Conservation (phyloP, 75 land plant species). For the Selaginella tamariscina region DNA sequence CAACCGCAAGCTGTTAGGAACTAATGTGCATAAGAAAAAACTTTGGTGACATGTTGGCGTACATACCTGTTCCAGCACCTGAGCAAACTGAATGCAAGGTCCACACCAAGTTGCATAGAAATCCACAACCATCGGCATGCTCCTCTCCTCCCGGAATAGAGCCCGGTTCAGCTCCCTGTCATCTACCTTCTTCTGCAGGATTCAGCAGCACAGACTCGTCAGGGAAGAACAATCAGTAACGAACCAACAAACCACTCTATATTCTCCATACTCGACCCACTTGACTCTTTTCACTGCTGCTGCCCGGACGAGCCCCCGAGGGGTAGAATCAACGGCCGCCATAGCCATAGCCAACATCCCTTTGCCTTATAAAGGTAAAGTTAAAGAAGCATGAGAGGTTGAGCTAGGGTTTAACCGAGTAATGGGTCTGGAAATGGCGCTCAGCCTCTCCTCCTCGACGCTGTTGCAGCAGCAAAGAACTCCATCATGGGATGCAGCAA, state of each 20-base stretch:
- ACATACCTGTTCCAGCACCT: slow-evolving; percentile 78
- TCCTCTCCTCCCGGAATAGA: slow-evolving; percentile 39
- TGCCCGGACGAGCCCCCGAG: background rate
- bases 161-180: slow-evolving; percentile 49
- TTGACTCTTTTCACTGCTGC: background rate
- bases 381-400: too few species aligned
- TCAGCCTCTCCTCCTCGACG: too few species aligned
- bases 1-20: slow-evolving; percentile 68
- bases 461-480: too few species aligned
- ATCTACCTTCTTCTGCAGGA: slow-evolving; percentile 40
- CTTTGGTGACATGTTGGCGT: background rate
- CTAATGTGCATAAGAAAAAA: background rate
- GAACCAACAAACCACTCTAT: background rate
- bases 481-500: too few species aligned
- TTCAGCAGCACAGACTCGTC: too few species aligned
- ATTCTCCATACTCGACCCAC: background rate
- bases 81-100: slow-evolving; percentile 80
- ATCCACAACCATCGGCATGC: slow-evolving; percentile 60
- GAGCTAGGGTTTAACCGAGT: too few species aligned
- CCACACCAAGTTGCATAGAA: slow-evolving; percentile 99
- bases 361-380: too few species aligned
- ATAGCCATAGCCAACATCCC: too few species aligned
- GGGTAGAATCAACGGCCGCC: too few species aligned
- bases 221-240: too few species aligned
- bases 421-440: too few species aligned